Conservation (phyloP, 225 moss, liverwort and hornwort genomes). For the Rhytidiadelphus loreus region DNA sequence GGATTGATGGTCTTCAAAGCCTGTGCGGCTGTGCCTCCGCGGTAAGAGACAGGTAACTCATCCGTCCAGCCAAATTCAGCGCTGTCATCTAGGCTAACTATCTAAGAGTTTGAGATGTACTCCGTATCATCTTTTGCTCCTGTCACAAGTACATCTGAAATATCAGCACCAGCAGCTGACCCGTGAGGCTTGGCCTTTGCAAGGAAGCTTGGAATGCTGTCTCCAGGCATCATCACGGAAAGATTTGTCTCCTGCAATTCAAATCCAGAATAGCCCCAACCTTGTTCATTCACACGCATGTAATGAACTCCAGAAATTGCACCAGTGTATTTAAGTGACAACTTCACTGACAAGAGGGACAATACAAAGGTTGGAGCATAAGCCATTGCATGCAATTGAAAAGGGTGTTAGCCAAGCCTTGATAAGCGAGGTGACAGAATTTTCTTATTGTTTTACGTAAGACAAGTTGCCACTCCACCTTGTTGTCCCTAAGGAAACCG, state of each 20-base stretch:
- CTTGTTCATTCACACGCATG: not conserved
- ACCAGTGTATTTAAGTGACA: not conserved
- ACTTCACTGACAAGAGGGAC: not conserved
- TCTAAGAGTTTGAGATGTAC: not conserved
- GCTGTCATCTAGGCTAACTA: not conserved
- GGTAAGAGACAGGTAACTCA: not conserved
- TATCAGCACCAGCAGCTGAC: not conserved
- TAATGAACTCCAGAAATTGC: not conserved
- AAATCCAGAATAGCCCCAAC: not conserved
- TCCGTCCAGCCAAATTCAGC: not conserved
- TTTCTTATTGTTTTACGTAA: not conserved
- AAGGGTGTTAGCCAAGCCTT: not conserved
- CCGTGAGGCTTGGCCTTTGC: slow-evolving; percentile 35
- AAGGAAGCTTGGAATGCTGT: slow-evolving; percentile 47
- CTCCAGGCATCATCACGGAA: slow-evolving; percentile 52
- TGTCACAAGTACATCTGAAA: not conserved
- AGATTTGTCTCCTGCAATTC: slow-evolving; percentile 34
- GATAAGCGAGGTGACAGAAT: not conserved
- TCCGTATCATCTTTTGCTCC: not conserved
- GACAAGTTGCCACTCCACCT: not conserved
- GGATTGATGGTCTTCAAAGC: not conserved
- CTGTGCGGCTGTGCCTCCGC: not conserved
- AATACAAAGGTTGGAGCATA: not conserved
- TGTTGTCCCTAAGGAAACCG: not conserved
- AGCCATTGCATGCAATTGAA: not conserved